Conservation (phyloP, 78 protist species). For the Monocercomonoides exilis region DNA sequence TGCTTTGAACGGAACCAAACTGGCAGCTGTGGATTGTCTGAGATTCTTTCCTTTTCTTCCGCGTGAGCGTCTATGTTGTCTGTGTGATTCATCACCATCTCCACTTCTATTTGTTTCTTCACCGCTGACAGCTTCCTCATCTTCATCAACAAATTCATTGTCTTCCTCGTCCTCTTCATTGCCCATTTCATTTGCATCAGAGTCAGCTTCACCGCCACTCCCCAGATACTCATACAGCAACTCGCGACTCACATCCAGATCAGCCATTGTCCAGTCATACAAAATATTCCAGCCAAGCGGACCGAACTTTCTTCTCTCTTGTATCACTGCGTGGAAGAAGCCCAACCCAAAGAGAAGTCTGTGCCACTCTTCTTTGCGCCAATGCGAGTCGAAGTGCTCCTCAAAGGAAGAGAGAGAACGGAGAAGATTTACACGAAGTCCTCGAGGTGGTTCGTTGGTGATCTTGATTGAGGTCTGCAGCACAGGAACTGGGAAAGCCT, state of each 20-base stretch:
- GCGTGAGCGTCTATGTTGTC: background rate
- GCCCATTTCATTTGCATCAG: slow-evolving; percentile 24
- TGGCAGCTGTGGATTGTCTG: background rate
- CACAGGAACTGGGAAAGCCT: slow-evolving; percentile 32
- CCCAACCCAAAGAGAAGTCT: slow-evolving; percentile 39
- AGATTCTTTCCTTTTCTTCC: background rate
- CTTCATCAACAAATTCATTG: no score
- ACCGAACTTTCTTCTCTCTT: slow-evolving; percentile 50
- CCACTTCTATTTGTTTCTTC: background rate
- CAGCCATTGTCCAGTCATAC: slow-evolving; percentile 28
- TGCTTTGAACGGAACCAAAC: background rate
- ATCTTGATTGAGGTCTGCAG: slow-evolving; percentile 40
- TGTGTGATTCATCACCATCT: background rate
- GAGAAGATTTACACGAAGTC: slow-evolving; percentile 50
- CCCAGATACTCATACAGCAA: slow-evolving; percentile 6
- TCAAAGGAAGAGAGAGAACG: slow-evolving; percentile 15
- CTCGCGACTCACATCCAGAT: slow-evolving; percentile 2
- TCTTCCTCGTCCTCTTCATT: slow-evolving; percentile 9
- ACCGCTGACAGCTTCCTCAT: slow-evolving; percentile 19
- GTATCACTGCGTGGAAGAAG: slow-evolving; percentile 50
- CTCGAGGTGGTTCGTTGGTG: slow-evolving; percentile 68
- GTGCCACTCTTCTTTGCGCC: slow-evolving; percentile 3
- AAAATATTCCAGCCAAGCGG: slow-evolving; percentile 56
- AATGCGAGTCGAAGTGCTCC: background rate
- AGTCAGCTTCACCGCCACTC: background rate